Evolutionary conservation across 164 flowering plant species (phyloP).

Genomic region (Tinospora cordifolia): DNA sequence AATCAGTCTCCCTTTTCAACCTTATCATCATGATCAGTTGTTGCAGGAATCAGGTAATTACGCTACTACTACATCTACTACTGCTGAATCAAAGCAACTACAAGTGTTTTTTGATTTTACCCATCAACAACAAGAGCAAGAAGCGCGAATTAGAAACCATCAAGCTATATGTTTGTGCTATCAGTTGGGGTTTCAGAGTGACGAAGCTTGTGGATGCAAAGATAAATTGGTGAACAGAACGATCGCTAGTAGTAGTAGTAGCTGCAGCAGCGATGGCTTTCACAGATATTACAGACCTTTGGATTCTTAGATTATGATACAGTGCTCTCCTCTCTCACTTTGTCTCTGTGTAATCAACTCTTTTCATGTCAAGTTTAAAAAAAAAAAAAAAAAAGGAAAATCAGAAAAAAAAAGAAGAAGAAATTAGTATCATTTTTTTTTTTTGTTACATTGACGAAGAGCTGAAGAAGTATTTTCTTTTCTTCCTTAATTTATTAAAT

Average conservation of each 20-base stretch:
- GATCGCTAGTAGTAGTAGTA: background rate
- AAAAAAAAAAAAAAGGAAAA: no score
- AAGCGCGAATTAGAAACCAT: background rate
- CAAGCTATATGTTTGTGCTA: constrained; percentile 25
- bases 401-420: no score
- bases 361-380: constrained; percentile 2
- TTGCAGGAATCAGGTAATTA: constrained; percentile 2
- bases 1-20: constrained; percentile 20
- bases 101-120: background rate
- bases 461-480: background rate
- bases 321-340: background rate
- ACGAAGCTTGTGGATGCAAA: constrained; percentile 23
- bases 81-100: constrained; percentile 28
- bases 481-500: background rate
- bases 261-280: background rate
- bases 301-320: constrained; percentile 6
- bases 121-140: constrained; percentile 7
- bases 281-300: constrained; percentile 22
- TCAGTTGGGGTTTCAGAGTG: constrained; percentile 23
- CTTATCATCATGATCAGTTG: background rate
- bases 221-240: background rate
- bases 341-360: background rate
- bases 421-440: background rate
- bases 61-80: background rate
- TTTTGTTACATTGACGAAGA: no score